Evolutionary conservation across 176 grass and related monocot species (phyloP).

Genomic region (Phoenix roebelenii): DNA sequence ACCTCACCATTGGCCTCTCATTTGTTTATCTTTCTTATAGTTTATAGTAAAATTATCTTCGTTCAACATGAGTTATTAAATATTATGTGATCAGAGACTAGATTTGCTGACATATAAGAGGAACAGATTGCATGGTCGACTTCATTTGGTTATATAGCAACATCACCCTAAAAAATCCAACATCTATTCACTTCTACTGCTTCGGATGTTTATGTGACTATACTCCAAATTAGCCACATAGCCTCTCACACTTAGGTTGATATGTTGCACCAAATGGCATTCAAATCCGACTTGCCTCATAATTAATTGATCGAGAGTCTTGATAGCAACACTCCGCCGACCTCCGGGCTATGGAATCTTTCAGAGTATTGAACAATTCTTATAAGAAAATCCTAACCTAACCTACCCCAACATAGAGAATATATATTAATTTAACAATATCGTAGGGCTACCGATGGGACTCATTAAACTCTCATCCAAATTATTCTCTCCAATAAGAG

Average conservation of each 20-base stretch:
- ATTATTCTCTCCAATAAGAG: too few relatives aligned
- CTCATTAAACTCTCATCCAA: too few relatives aligned
- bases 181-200: neutral
- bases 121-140: neutral
- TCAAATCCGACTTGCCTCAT: slow-evolving; percentile 6
- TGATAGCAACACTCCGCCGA: slow-evolving; percentile 22
- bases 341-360: slow-evolving; percentile 1
- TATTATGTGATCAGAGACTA: slow-evolving; percentile 1
- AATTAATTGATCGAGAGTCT: neutral
- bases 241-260: neutral
- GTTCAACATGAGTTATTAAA: neutral
- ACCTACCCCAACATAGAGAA: too few relatives aligned
- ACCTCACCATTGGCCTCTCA: neutral
- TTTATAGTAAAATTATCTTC: too few relatives aligned
- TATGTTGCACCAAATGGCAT: neutral
- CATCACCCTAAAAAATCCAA: neutral
- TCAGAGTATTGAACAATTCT: too few relatives aligned
- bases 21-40: neutral
- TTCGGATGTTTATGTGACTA: neutral
- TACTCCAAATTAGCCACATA: neutral
- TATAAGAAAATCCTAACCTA: too few relatives aligned
- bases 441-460: too few relatives aligned
- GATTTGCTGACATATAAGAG: slow-evolving; percentile 10
- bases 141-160: neutral
- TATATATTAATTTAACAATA: too few relatives aligned